Conservation (phyloP, 305 asterid species). For the Plantago coronopus region DNA sequence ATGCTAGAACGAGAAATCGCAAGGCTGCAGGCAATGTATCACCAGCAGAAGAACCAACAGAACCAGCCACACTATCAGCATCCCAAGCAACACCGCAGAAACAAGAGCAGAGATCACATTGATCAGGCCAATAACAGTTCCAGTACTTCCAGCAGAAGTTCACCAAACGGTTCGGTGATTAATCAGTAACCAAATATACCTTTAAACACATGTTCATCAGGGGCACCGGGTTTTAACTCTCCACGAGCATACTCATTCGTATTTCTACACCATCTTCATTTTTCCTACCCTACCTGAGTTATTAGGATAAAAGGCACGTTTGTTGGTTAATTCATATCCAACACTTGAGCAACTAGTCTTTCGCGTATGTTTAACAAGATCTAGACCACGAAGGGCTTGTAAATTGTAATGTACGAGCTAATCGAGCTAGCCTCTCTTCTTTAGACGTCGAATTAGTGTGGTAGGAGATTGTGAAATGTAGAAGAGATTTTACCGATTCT, state of each 20-base stretch:
- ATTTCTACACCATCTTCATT: not conserved
- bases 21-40: slow-evolving; percentile 56
- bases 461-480: slow-evolving; percentile 29
- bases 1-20: slow-evolving; percentile 72
- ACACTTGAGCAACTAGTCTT: slow-evolving; percentile 14
- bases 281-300: slow-evolving; percentile 8
- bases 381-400: slow-evolving; percentile 27
- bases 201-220: slow-evolving; percentile 10
- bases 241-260: no score
- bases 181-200: slow-evolving; percentile 8
- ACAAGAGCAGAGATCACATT: slow-evolving; percentile 44
- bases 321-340: not conserved
- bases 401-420: slow-evolving; percentile 12
- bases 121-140: slow-evolving; percentile 45
- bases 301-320: not conserved
- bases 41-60: slow-evolving; percentile 44
- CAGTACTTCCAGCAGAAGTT: slow-evolving; percentile 32
- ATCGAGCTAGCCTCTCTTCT: slow-evolving; percentile 10
- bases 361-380: slow-evolving; percentile 18
- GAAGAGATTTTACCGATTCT: slow-evolving; percentile 6
- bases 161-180: slow-evolving; percentile 26
- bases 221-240: no score
- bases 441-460: slow-evolving; percentile 9
- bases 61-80: slow-evolving; percentile 29
- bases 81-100: slow-evolving; percentile 38